These are phyloP conservation scores for Clavispora carvajalis DNA, from an alignment of 805 yeast genomes.

Conservation along the genomic window DNA sequence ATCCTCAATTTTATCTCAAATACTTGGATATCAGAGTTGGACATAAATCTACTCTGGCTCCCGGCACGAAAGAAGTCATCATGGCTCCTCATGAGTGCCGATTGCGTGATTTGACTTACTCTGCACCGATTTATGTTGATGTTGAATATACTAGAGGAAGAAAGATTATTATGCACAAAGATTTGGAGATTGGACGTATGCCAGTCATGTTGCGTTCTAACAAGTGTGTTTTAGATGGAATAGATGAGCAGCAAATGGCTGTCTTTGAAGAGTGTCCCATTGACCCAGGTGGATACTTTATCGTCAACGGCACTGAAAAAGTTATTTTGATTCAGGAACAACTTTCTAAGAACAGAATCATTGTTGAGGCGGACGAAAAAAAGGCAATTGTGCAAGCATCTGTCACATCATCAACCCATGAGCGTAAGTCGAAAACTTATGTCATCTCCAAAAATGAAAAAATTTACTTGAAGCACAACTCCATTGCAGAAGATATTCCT, in stretches of 20 bases:
- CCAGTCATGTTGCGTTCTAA: slow-evolving; percentile 96
- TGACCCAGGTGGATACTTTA: slow-evolving; percentile 98
- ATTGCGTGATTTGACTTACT: slow-evolving; percentile 85
- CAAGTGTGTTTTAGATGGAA: slow-evolving; percentile 80
- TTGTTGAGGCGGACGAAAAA: slow-evolving; percentile 95
- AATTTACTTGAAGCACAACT: slow-evolving; percentile 89
- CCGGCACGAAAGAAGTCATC: slow-evolving; percentile 52
- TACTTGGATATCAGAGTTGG: slow-evolving; percentile 93
- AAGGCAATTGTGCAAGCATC: slow-evolving; percentile 94
- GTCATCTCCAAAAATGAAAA: slow-evolving; percentile 88
- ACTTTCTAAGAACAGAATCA: slow-evolving; percentile 91
- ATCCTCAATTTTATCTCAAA: slow-evolving; percentile 92
- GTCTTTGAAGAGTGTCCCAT: slow-evolving; percentile 86
- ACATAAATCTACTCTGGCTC: slow-evolving; percentile 52
- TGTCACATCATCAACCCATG: slow-evolving; percentile 97
- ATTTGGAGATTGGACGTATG: slow-evolving; percentile 94
- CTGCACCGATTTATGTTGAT: slow-evolving; percentile 94
- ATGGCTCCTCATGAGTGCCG: slow-evolving; percentile 94
- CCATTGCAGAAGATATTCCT: slow-evolving; percentile 92
- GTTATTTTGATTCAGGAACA: slow-evolving; percentile 97
- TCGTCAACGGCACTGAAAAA: slow-evolving; percentile 96
- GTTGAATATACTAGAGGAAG: slow-evolving; percentile 96
- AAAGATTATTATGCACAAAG: slow-evolving; percentile 83
- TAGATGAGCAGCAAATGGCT: slow-evolving; percentile 82
- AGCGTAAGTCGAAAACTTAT: slow-evolving; percentile 94